Evolutionary conservation across 495 filamentous ascomycete genomes (phyloP).

Genomic region (Aspergillus incahuasiensis): DNA sequence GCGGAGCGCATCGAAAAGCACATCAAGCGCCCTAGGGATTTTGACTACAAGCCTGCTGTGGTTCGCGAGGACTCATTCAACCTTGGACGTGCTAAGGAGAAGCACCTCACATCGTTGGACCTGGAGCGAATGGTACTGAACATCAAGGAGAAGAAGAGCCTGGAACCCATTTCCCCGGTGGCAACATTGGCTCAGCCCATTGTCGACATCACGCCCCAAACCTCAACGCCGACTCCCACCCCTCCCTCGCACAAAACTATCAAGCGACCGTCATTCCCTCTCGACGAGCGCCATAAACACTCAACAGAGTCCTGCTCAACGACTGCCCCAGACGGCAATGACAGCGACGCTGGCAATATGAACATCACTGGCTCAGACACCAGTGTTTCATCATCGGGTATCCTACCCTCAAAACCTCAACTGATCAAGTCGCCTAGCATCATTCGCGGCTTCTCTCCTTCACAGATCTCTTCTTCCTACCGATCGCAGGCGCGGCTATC

Average conservation of each 20-base stretch:
- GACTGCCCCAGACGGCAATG: conserved; percentile 46
- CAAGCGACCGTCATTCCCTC: conserved; percentile 16
- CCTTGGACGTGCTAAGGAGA: conserved; percentile 68
- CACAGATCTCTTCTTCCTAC: conserved; percentile 67
- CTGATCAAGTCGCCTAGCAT: conserved; percentile 66
- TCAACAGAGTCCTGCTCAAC: conserved; percentile 54
- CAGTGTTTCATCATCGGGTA: conserved; percentile 43
- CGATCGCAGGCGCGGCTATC: conserved; percentile 57
- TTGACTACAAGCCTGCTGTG: conserved; percentile 38
- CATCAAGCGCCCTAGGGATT: conserved; percentile 48
- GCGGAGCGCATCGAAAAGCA: conserved; percentile 65
- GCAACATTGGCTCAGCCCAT: conserved; percentile 48
- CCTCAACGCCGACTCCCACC: conserved; percentile 41
- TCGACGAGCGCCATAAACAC: conserved; percentile 26
- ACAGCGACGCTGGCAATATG: conserved; percentile 38
- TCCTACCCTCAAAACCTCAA: conserved; percentile 32
- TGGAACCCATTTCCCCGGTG: conserved; percentile 51
- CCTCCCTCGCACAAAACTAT: conserved; percentile 34
- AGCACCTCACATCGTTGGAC: conserved; percentile 83
- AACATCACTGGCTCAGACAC: conserved; percentile 47
- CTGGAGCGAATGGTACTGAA: conserved; percentile 87
- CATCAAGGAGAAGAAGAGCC: conserved; percentile 71
- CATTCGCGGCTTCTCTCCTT: conserved; percentile 82
- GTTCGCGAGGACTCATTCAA: conserved; percentile 47
- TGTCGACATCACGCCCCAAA: conserved; percentile 46